A percentile compares a stretch with the other conserved stretches of the same genome.
Evolutionary conservation across 345 rosid genomes (phyloP).

Genomic region (Populus simonii): DNA sequence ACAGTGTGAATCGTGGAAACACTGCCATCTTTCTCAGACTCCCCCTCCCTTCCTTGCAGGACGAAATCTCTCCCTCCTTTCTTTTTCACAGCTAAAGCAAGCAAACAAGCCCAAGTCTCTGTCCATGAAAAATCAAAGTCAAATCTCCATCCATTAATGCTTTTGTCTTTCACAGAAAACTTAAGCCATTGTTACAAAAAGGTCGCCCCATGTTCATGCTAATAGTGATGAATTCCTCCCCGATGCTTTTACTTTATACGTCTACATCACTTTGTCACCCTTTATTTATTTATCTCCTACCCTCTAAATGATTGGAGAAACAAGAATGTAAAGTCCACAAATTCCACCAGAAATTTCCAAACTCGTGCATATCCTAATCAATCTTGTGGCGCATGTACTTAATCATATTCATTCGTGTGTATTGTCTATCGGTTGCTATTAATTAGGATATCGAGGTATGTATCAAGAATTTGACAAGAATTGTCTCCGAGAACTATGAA

Average conservation of each 20-base stretch:
- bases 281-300: neutral
- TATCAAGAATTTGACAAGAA: neutral
- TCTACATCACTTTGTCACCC: slow-evolving; percentile 4
- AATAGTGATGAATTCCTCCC: neutral
- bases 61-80: neutral
- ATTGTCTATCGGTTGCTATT: neutral
- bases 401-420: neutral
- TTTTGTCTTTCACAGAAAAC: slow-evolving; percentile 15
- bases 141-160: slow-evolving; percentile 9
- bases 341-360: slow-evolving; percentile 14
- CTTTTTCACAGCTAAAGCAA: slow-evolving; percentile 16
- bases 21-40: slow-evolving; percentile 6
- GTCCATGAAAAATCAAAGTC: slow-evolving; percentile 16
- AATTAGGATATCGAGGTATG: neutral
- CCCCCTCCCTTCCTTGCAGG: neutral
- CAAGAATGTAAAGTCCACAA: slow-evolving; percentile 3
- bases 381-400: neutral
- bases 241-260: neutral
- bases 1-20: neutral
- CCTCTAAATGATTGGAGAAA: neutral
- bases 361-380: neutral
- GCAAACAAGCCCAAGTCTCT: slow-evolving; percentile 14
- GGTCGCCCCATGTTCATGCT: neutral
- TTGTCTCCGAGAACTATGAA: neutral
- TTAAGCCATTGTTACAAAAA: neutral